Base-by-base conservation (phyloP, 306 rosid species). In the Morella rubra region DNA sequence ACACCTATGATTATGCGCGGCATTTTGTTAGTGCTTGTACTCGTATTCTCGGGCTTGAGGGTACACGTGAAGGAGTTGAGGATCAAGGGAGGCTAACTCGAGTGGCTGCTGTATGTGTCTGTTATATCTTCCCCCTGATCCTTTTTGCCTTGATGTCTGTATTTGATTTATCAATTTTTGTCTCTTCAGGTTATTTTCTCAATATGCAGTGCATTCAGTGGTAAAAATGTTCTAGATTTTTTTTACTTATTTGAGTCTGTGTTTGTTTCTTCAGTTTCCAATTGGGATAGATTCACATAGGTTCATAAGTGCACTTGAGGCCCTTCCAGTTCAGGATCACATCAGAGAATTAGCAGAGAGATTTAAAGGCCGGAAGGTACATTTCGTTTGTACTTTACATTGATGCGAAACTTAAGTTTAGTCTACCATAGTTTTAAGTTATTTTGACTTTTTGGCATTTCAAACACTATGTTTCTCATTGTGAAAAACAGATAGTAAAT, bases 1-100 rank as follows among this genome's bases (percentile, higher is more conserved):
- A 93, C 83, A 93, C 97, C 49, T 93, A 93, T 65, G 96, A 90
- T 81, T 93, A 93, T 75, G 97, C 96, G 65, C 87, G 97, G 6
- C 97, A 93, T 85, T 93, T 93, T 70, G 96, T 93, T 44, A 93
- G 97, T 81, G 94, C 96, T 59, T 90, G 96, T 75, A 93, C 94
- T 71, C 97, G 97, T 70, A 89, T 90, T 75, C 93, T 93, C 75
- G 94, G 94, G 74, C 94, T 90, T 76, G 96, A 93, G 86, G 94
- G 96, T 64, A 93, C 96, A 0, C 97, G 94, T 55, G 97, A 93
- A 79, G 96, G 97, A 54, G 97, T 93, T 82, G 97, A 87, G 82
- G 89, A 93, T 84, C 94, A 90, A 81, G 97, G 96, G 79, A 89
- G 81, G 87, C 89, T 93, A 71, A 93, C 98, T 69, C 88, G 98